A percentile compares a stretch with the other conserved stretches of the same genome.
These are phyloP conservation scores for Testicularia cyperi DNA, from an alignment of 1,284 basidiomycete genomes.

Conservation along the genomic window DNA sequence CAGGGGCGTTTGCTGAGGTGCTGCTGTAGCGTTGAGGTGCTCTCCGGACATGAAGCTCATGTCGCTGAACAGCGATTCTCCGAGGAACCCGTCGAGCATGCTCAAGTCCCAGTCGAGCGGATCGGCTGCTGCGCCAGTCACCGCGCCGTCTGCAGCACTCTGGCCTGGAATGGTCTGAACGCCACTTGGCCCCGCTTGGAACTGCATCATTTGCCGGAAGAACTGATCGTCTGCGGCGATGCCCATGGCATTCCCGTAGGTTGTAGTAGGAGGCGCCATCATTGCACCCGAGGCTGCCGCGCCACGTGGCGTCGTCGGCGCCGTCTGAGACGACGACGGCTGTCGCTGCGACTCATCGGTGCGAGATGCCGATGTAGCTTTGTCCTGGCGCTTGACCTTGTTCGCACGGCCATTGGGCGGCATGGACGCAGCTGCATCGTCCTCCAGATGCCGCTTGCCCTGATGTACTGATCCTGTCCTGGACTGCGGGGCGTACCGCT, in stretches of 20 bases:
- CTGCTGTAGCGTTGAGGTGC: no score
- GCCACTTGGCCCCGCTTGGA: slow-evolving; percentile 35
- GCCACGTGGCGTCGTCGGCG: background rate
- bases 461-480: no score
- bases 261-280: background rate
- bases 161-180: slow-evolving; percentile 15
- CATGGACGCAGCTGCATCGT: no score
- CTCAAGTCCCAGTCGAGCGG: slow-evolving; percentile 29
- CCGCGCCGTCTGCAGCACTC: background rate
- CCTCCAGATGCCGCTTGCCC: no score
- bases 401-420: background rate
- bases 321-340: background rate
- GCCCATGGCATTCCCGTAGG: background rate
- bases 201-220: slow-evolving; percentile 32
- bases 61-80: slow-evolving; percentile 35
- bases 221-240: slow-evolving; percentile 14
- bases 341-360: no score
- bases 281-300: background rate
- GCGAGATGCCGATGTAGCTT: no score
- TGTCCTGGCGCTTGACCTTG: no score
- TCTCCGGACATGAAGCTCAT: slow-evolving; percentile 29
- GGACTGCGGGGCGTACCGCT: no score
- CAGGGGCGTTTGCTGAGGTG: background rate
- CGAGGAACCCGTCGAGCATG: slow-evolving; percentile 31
- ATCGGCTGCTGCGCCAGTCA: slow-evolving; percentile 2